These are phyloP conservation scores for Ophiostoma montium DNA, from an alignment of 2,329 filamentous ascomycete genomes.

Conservation along the genomic window DNA sequence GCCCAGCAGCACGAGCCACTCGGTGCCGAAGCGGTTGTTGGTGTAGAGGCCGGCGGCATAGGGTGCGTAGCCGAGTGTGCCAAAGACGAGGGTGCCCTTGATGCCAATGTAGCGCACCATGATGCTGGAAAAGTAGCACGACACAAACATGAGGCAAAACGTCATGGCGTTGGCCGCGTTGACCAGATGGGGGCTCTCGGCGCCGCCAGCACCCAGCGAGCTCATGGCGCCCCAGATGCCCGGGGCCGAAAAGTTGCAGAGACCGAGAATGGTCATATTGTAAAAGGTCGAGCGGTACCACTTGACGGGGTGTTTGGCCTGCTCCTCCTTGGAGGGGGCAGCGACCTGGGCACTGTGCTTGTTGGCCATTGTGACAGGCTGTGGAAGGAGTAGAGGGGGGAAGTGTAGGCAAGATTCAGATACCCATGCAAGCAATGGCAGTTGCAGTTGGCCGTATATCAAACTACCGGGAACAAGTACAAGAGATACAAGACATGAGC, in stretches of 20 bases:
- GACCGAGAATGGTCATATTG: constrained; percentile 56
- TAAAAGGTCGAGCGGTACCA: constrained; percentile 61
- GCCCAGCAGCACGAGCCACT: constrained; percentile 56
- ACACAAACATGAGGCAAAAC: constrained; percentile 48
- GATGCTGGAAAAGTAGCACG: constrained; percentile 48
- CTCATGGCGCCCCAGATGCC: constrained; percentile 66
- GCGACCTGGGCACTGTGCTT: constrained; percentile 3
- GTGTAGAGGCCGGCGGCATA: constrained; percentile 58
- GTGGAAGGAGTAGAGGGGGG: background rate
- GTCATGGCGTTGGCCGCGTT: constrained; percentile 59
- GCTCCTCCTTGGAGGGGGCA: constrained; percentile 10
- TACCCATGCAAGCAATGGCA: background rate
- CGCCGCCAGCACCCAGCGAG: constrained; percentile 54
- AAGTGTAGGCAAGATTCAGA: too few species aligned
- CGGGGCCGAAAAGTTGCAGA: constrained; percentile 56
- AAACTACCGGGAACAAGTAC: background rate
- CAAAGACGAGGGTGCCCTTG: constrained; percentile 55
- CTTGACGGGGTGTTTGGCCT: constrained; percentile 21
- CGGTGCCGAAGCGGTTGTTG: constrained; percentile 54
- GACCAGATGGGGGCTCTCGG: constrained; percentile 49
- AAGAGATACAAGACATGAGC: background rate
- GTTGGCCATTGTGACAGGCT: constrained; percentile 1
- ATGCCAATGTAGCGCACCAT: constrained; percentile 56
- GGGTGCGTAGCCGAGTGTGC: constrained; percentile 56
- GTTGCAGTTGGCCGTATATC: background rate